These are phyloP conservation scores for Fraxinus albicans DNA, from an alignment of 305 asterid species.

Conservation along the genomic window DNA sequence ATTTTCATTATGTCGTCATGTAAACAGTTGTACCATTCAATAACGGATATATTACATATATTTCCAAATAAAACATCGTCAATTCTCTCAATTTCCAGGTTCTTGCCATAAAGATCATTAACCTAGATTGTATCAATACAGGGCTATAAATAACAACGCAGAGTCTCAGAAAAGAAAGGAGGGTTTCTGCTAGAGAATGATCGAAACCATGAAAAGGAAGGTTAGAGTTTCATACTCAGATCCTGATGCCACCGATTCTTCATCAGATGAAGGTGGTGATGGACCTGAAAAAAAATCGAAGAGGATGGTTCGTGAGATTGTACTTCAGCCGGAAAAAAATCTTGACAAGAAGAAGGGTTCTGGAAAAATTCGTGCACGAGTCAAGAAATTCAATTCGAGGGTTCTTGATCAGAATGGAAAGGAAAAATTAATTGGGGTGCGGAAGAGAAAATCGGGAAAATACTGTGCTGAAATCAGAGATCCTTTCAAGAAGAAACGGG, in stretches of 20 bases:
- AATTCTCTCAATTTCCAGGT: background rate
- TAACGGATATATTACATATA: background rate
- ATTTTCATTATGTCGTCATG: background rate
- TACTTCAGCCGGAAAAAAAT: background rate
- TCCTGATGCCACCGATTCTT: slow-evolving; percentile 58
- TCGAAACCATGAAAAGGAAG: background rate
- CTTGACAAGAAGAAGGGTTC: background rate
- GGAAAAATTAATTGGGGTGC: slow-evolving; percentile 27
- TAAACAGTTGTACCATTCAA: background rate
- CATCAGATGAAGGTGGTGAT: slow-evolving; percentile 39
- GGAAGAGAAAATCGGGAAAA: slow-evolving; percentile 34
- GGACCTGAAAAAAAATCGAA: slow-evolving; percentile 13
- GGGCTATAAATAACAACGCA: background rate
- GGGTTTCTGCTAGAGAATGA: background rate
- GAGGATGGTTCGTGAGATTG: slow-evolving; percentile 34
- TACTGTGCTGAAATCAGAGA: slow-evolving; percentile 39
- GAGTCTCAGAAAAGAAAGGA: background rate
- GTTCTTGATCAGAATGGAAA: background rate
- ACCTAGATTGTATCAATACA: background rate
- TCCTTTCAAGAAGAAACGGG: slow-evolving; percentile 34
- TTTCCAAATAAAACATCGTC: background rate
- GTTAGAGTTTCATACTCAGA: slow-evolving; percentile 36
- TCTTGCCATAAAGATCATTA: background rate
- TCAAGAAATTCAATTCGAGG: background rate
- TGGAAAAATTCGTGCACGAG: background rate